phyloP scores from a whole-genome alignment of 768 basidiomycete species.

The Amanita muscaria region DNA sequence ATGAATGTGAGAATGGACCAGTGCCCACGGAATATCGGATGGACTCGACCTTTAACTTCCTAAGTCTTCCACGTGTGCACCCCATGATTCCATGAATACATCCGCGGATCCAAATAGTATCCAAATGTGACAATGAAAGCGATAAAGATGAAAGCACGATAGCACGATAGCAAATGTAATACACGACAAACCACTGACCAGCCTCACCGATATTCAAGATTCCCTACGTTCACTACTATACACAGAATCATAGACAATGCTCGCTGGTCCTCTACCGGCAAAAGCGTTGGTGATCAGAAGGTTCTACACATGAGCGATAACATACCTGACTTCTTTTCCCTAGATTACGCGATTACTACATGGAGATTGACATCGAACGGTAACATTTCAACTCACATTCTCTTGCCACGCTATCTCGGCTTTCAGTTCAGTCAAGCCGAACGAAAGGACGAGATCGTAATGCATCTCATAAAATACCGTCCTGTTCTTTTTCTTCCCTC shows the following conservation, averaged over 20 bases:
- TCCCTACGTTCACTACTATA: not conserved
- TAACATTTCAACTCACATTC: constrained; percentile 16
- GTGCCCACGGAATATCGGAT: no score
- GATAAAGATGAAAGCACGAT: no score
- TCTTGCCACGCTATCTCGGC: constrained; percentile 39
- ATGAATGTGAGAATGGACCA: no score
- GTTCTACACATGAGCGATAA: not conserved
- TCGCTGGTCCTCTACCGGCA: not conserved
- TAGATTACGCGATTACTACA: not conserved
- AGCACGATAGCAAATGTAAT: no score
- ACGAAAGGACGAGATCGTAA: constrained; percentile 33
- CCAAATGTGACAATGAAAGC: no score
- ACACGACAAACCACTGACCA: no score
- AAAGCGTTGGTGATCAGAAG: not conserved
- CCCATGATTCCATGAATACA: no score
- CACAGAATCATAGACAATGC: constrained; percentile 6
- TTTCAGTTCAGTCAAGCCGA: constrained; percentile 37
- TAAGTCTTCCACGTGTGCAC: no score
- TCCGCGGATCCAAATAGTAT: no score
- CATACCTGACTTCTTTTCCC: constrained; percentile 8
- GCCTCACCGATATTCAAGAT: no score
- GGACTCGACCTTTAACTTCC: no score
- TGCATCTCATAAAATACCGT: constrained; percentile 17
- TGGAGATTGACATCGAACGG: not conserved
- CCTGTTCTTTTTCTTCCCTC: constrained; percentile 2